phyloP scores from a whole-genome alignment of 1,284 basidiomycete genomes.

The Papiliotrema laurentii region DNA sequence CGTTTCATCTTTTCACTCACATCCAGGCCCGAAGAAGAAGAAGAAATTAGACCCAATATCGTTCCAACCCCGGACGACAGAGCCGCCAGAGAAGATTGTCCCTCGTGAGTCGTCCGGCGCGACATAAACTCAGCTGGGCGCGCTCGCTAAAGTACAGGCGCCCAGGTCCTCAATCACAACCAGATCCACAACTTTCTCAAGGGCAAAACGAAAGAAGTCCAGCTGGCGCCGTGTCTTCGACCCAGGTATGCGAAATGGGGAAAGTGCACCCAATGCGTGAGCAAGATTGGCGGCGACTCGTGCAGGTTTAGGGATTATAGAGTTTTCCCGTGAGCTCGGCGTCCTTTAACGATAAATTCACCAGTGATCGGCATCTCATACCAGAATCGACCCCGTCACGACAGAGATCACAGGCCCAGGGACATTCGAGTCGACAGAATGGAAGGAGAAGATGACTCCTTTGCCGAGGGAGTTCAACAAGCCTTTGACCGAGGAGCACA shows the following conservation, averaged over 20 bases:
- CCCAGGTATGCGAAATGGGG: constrained; percentile 35
- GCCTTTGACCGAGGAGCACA: constrained; percentile 23
- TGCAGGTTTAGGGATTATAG: constrained; percentile 43
- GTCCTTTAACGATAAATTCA: not conserved
- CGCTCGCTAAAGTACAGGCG: constrained; percentile 8
- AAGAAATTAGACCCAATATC: not conserved
- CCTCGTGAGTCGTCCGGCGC: constrained; percentile 17
- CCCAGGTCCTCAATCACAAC: constrained; percentile 21
- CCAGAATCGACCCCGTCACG: constrained; percentile 36
- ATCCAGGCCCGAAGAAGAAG: not conserved
- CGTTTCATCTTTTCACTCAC: too few relatives aligned
- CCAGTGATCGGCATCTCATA: not conserved
- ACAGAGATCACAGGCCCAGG: constrained; percentile 31
- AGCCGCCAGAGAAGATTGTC: constrained; percentile 23
- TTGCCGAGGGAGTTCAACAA: constrained; percentile 42
- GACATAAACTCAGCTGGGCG: not conserved
- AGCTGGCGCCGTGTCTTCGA: constrained; percentile 30
- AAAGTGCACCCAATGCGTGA: constrained; percentile 41
- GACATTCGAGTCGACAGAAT: constrained; percentile 32
- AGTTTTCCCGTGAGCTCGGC: constrained; percentile 34
- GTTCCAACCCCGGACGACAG: not conserved
- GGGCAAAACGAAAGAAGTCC: constrained; percentile 31
- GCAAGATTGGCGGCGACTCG: constrained; percentile 37
- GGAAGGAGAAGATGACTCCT: constrained; percentile 23
- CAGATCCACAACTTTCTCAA: constrained; percentile 18